Evolutionary conservation across 192 early-diverging fungal species (phyloP).

Genomic region (Podila minutissima): DNA sequence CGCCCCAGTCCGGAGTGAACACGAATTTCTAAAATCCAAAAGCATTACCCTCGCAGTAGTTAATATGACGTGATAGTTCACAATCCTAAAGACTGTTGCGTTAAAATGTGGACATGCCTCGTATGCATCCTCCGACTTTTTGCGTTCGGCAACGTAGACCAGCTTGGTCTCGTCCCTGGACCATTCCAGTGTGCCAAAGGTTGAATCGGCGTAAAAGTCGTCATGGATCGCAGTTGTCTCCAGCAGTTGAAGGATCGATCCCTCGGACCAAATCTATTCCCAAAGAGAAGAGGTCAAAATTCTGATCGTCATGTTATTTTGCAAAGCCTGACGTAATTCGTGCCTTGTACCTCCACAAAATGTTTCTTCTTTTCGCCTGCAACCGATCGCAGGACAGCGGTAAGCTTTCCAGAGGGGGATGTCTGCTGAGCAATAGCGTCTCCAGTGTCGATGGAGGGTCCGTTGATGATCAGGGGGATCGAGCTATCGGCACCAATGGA

Average conservation of each 20-base stretch:
- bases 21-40: slow-evolving; percentile 47
- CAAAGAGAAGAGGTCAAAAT: no score
- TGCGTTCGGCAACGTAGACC: slow-evolving; percentile 79
- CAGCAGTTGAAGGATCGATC: slow-evolving; percentile 60
- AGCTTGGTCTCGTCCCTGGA: slow-evolving; percentile 62
- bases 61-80: background rate
- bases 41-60: no score
- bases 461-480: slow-evolving; percentile 36
- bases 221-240: slow-evolving; percentile 76
- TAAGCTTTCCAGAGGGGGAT: slow-evolving; percentile 50
- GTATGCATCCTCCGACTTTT: slow-evolving; percentile 55
- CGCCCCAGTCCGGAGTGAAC: slow-evolving; percentile 75
- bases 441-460: slow-evolving; percentile 41
- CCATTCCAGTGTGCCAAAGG: slow-evolving; percentile 73
- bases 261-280: slow-evolving; percentile 60
- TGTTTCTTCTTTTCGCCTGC: slow-evolving; percentile 57
- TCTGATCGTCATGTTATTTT: no score
- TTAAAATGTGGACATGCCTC: slow-evolving; percentile 19
- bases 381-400: slow-evolving; percentile 52
- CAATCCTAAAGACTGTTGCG: background rate
- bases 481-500: slow-evolving; percentile 33
- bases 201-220: slow-evolving; percentile 75
- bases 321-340: background rate
- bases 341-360: slow-evolving; percentile 62
- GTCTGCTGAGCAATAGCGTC: slow-evolving; percentile 33